These are phyloP conservation scores for Trypanosoma congolense DNA, from an alignment of 208 protist genomes.

Conservation along the genomic window DNA sequence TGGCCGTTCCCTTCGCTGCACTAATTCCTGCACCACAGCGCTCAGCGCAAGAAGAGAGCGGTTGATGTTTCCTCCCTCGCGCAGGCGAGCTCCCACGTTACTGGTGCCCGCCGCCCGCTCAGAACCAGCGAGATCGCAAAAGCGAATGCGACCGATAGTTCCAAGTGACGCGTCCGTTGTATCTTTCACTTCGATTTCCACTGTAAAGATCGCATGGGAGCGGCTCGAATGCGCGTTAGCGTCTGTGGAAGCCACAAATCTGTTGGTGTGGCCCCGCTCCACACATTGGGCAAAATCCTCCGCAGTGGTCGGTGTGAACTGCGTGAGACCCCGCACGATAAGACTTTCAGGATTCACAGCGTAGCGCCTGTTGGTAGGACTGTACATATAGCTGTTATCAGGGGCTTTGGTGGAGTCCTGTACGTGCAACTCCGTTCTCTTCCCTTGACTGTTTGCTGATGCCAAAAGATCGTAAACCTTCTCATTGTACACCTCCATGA, in stretches of 20 bases:
- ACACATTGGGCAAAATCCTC: slow-evolving; percentile 65
- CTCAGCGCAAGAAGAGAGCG: slow-evolving; percentile 90
- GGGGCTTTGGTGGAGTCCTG: slow-evolving; percentile 26
- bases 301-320: slow-evolving; percentile 41
- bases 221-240: slow-evolving; percentile 84
- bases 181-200: slow-evolving; percentile 67
- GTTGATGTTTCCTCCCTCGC: slow-evolving; percentile 94
- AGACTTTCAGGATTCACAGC: slow-evolving; percentile 34
- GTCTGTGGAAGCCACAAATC: slow-evolving; percentile 62
- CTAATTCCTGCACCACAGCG: slow-evolving; percentile 89
- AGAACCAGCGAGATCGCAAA: slow-evolving; percentile 86
- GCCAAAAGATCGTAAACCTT: slow-evolving; percentile 78
- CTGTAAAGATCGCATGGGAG: slow-evolving; percentile 87
- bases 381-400: background rate
- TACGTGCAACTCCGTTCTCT: slow-evolving; percentile 44
- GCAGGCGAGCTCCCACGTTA: slow-evolving; percentile 75
- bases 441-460: slow-evolving; percentile 11
- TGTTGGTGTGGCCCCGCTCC: slow-evolving; percentile 61
- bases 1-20: slow-evolving; percentile 30
- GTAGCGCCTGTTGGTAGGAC: background rate
- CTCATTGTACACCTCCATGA: slow-evolving; percentile 89
- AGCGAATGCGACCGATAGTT: slow-evolving; percentile 76
- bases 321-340: slow-evolving; percentile 53
- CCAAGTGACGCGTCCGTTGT: slow-evolving; percentile 15
- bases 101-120: slow-evolving; percentile 80